Evolutionary conservation across 176 grass and related monocot genomes (phyloP).

Genomic region (Thinopyrum elongatum): DNA sequence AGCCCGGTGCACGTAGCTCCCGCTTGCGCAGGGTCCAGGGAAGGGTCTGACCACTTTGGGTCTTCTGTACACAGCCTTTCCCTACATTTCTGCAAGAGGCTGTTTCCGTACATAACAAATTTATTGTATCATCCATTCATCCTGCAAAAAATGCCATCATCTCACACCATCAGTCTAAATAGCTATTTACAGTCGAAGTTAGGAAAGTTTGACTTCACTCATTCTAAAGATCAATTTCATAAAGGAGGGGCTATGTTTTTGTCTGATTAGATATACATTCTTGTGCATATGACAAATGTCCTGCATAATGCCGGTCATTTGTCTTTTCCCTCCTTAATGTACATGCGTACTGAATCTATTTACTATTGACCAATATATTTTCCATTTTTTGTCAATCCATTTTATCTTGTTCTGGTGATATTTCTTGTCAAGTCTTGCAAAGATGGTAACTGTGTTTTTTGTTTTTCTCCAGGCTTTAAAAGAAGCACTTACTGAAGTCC

Average conservation of each 20-base stretch:
- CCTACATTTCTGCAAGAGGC: no score
- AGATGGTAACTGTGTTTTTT: conserved; percentile 6
- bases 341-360: not conserved
- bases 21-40: no score
- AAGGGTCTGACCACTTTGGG: no score
- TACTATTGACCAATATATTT: conserved; percentile 7
- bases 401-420: conserved; percentile 15
- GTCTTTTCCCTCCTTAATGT: not conserved
- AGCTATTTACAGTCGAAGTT: not conserved
- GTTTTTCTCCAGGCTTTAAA: conserved; percentile 65
- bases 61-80: no score
- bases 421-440: conserved; percentile 6
- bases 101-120: not conserved
- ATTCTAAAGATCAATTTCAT: not conserved
- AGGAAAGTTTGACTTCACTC: not conserved
- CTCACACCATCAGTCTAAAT: not conserved
- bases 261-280: not conserved
- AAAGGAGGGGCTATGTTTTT: not conserved
- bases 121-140: not conserved
- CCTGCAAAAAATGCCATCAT: not conserved
- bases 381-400: not conserved
- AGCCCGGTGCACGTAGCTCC: no score
- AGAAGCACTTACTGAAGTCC: conserved; percentile 73
- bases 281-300: not conserved
- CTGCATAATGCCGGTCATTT: not conserved